These are phyloP conservation scores for Gossypium schwendimanii DNA, from an alignment of 441 rosid species.

Conservation along the genomic window DNA sequence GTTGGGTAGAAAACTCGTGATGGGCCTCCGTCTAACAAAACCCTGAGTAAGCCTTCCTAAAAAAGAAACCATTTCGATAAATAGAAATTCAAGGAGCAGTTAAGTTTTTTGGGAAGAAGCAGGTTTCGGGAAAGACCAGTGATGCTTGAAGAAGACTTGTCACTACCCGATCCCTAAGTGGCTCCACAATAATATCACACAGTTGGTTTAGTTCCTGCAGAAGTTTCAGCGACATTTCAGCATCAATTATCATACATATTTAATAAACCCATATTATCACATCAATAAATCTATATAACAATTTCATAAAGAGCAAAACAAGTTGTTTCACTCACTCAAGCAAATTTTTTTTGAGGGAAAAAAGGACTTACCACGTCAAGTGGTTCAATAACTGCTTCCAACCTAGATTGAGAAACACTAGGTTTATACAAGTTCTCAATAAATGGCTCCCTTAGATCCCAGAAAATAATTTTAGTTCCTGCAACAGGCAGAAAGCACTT, in stretches of 20 bases:
- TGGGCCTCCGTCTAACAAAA: conserved; percentile 82
- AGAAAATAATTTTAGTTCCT: conserved; percentile 91
- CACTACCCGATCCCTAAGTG: conserved; percentile 85
- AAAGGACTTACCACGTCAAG: conserved; percentile 60
- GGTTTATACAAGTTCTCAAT: conserved; percentile 81
- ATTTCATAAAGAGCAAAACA: not conserved
- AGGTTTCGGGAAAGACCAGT: conserved; percentile 40
- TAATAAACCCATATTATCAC: not conserved
- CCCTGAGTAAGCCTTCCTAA: conserved; percentile 86
- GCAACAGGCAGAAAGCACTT: conserved; percentile 22
- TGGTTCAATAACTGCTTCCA: conserved; percentile 77
- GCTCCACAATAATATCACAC: conserved; percentile 73
- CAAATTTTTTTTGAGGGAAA: not conserved
- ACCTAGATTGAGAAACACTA: conserved; percentile 62
- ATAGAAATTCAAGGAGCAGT: conserved; percentile 16
- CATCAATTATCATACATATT: not conserved
- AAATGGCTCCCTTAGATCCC: conserved; percentile 83
- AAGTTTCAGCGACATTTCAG: conserved; percentile 5
- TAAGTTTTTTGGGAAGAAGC: conserved; percentile 3
- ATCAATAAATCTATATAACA: not conserved
- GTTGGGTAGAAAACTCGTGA: conserved; percentile 53
- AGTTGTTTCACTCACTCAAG: not conserved
- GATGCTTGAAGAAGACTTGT: conserved; percentile 96
- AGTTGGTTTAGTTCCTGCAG: conserved; percentile 83
- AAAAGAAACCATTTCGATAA: conserved; percentile 13